Evolutionary conservation across 2,329 filamentous ascomycete genomes (phyloP), one percentile per base, ranked within the genome.

Genomic region (Saccharata proteae): DNA sequence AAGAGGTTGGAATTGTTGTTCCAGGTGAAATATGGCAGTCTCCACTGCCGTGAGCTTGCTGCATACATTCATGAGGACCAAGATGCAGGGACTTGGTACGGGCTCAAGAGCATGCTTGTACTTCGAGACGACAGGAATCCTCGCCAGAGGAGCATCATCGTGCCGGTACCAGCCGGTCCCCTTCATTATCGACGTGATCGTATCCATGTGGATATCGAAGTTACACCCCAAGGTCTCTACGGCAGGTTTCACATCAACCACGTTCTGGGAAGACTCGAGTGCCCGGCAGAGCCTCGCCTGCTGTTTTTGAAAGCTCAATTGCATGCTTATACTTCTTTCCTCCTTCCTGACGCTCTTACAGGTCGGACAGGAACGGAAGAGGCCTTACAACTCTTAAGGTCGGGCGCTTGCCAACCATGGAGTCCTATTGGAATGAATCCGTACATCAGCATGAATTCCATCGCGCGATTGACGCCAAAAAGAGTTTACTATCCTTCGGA

Each of bases 291-390:
- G 26, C 69, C 69, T 0, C 45, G 46, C 0, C 48, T 74, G 0
- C 49, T 73, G 0, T 75, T 74, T 34, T 55, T 55, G 1, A 77
- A 74, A 41, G 73, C 72, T 0, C 48, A 64, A 4, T 46, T 74
- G 1, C 76, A 81, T 43, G 76, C 74, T 0, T 49, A 64, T 4
- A 80, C 76, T 0, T 75, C 74, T 0, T 70, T 65, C 18, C 42
- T 64, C 0, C 20, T 79, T 0, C 64, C 69, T 0, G 77, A 80
- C 42, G 50, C 57, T 0, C 55, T 80, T 0, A 79, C 74, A 0
- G 53, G 61, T 0, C 57, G 63, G 0, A 79, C 72, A 0, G 77
- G 77, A 0, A 65, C 62, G 0, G 75, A 80, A 42, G 73, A 78
- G 46, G 65, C 71, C 0, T 36, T 74, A 0, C 48, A 59, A 2